Evolutionary conservation across 192 early-diverging fungal genomes (phyloP).

Genomic region (Coemansia sp.): DNA sequence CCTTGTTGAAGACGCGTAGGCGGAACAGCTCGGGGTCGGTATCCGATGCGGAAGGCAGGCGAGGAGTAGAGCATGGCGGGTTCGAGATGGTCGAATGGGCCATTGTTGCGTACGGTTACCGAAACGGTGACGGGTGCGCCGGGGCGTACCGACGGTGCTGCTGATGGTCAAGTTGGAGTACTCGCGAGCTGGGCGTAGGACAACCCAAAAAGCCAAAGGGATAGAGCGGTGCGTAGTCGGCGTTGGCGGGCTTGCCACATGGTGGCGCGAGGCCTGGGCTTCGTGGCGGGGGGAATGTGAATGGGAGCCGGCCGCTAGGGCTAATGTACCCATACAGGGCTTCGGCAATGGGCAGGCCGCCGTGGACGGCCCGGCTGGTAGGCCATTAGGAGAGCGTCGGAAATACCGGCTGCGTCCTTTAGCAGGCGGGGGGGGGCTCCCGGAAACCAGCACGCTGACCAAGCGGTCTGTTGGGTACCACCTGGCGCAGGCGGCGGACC

Average conservation of each 20-base stretch:
- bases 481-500: slow-evolving; percentile 13
- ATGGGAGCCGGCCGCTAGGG: slow-evolving; percentile 55
- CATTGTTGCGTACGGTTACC: slow-evolving; percentile 43
- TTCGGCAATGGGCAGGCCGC: slow-evolving; percentile 54
- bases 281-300: slow-evolving; percentile 54
- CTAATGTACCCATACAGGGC: slow-evolving; percentile 52
- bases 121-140: slow-evolving; percentile 21
- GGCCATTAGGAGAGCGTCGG: slow-evolving; percentile 46
- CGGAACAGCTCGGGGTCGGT: slow-evolving; percentile 53
- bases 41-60: slow-evolving; percentile 48
- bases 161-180: slow-evolving; percentile 44
- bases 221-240: slow-evolving; percentile 53
- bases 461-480: slow-evolving; percentile 19
- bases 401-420: slow-evolving; percentile 24
- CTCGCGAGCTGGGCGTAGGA: slow-evolving; percentile 45
- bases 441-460: slow-evolving; percentile 50
- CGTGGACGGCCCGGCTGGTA: slow-evolving; percentile 58
- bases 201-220: slow-evolving; percentile 53
- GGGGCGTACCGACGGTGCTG: not conserved
- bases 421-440: slow-evolving; percentile 56
- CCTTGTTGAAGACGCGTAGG: slow-evolving; percentile 52
- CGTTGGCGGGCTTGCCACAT: slow-evolving; percentile 36
- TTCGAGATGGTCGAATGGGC: slow-evolving; percentile 43
- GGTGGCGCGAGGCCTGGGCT: slow-evolving; percentile 25
- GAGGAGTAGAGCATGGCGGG: slow-evolving; percentile 53